Conservation (phyloP, 805 yeast genomes). For the Candida germanica region DNA sequence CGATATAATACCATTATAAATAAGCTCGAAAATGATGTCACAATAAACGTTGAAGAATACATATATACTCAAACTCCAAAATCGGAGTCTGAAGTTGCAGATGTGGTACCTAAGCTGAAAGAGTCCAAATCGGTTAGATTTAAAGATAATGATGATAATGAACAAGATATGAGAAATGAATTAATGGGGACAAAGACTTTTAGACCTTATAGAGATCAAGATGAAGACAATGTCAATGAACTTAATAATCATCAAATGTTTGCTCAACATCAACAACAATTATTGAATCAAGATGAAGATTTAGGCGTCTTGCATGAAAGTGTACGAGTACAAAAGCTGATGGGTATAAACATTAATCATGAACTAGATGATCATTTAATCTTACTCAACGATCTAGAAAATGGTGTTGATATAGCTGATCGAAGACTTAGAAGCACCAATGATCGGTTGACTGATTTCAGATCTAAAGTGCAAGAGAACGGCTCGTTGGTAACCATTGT, state of each 20-base stretch:
- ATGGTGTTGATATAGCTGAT: slow-evolving; percentile 37
- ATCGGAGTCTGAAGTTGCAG: slow-evolving; percentile 1
- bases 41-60: slow-evolving; percentile 31
- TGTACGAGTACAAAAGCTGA: slow-evolving; percentile 33
- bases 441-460: slow-evolving; percentile 27
- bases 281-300: slow-evolving; percentile 36
- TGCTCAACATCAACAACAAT: slow-evolving; percentile 41
- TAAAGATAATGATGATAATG: slow-evolving; percentile 27
- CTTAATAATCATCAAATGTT: slow-evolving; percentile 37
- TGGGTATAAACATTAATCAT: slow-evolving; percentile 37
- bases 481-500: slow-evolving; percentile 43
- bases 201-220: slow-evolving; percentile 35
- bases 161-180: slow-evolving; percentile 24
- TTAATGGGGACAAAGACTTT: slow-evolving; percentile 34
- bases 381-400: slow-evolving; percentile 38
- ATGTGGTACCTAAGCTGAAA: no score
- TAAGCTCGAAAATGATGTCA: slow-evolving; percentile 22
- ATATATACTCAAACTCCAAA: slow-evolving; percentile 13
- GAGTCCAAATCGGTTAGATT: slow-evolving; percentile 35
- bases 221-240: slow-evolving; percentile 13
- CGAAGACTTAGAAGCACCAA: slow-evolving; percentile 30
- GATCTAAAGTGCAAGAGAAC: slow-evolving; percentile 35
- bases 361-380: slow-evolving; percentile 43
- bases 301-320: slow-evolving; percentile 33
- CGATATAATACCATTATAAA: slow-evolving; percentile 18